Percentiles rank a stretch among this genome's conserved stretches.
Evolutionary conservation across 2,329 filamentous ascomycete species (phyloP).

Genomic region (Fusarium illudens): DNA sequence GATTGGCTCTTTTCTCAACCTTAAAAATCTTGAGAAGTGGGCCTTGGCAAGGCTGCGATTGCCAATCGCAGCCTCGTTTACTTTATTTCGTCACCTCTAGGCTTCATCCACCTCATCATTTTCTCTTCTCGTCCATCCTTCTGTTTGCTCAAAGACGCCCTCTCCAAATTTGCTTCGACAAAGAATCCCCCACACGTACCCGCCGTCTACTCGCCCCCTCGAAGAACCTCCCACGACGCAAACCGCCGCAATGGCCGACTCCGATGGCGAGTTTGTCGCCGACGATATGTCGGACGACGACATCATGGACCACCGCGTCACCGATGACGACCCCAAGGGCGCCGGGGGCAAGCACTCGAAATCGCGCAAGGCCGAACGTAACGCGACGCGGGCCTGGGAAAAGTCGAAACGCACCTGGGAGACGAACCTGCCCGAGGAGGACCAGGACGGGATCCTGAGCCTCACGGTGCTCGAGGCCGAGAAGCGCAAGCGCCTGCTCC

Average conservation of each 20-base stretch:
- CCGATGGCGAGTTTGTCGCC: slow-evolving; percentile 74
- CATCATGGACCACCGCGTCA: slow-evolving; percentile 59
- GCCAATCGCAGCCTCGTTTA: slow-evolving; percentile 38
- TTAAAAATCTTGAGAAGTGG: slow-evolving; percentile 26
- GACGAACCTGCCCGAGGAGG: slow-evolving; percentile 72
- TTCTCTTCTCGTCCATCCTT: neutral
- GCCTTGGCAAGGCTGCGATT: slow-evolving; percentile 36
- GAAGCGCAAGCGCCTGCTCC: slow-evolving; percentile 81
- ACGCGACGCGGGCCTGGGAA: slow-evolving; percentile 68
- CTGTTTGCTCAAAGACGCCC: neutral
- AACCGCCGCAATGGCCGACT: slow-evolving; percentile 68
- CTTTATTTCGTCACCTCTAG: slow-evolving; percentile 32
- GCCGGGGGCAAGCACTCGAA: slow-evolving; percentile 42
- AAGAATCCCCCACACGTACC: neutral
- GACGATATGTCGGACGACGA: slow-evolving; percentile 73
- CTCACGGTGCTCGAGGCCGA: slow-evolving; percentile 83
- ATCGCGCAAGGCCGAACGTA: slow-evolving; percentile 46
- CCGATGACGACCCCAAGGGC: slow-evolving; percentile 48
- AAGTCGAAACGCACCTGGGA: slow-evolving; percentile 75
- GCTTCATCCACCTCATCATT: slow-evolving; percentile 11
- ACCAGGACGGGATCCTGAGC: slow-evolving; percentile 79
- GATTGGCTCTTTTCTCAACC: slow-evolving; percentile 29
- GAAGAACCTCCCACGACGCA: neutral
- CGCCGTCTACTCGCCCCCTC: neutral
- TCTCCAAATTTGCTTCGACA: neutral